These are phyloP conservation scores for Cladosporium sp. DNA, from an alignment of 2,329 filamentous ascomycete species.

Conservation along the genomic window DNA sequence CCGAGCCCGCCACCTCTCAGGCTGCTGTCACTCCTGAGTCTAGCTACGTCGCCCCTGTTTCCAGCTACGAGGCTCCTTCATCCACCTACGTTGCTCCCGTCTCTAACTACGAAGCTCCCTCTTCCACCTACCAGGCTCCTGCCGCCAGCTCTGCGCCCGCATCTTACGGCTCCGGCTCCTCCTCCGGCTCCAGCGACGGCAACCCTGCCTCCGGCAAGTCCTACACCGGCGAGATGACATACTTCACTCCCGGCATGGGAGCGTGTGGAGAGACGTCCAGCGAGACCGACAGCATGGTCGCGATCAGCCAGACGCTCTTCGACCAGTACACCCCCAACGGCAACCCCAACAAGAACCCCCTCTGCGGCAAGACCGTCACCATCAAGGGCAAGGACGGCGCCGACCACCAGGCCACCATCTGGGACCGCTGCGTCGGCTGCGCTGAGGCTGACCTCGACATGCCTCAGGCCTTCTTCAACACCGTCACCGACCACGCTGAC, in stretches of 20 bases:
- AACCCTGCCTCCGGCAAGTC: constrained; percentile 34
- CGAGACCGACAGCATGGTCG: constrained; percentile 63
- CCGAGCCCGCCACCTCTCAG: constrained; percentile 13
- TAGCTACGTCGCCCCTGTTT: constrained; percentile 30
- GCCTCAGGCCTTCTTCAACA: constrained; percentile 45
- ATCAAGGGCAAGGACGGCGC: constrained; percentile 60
- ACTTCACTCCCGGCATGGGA: constrained; percentile 68
- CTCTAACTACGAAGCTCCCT: constrained; percentile 30
- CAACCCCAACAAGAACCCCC: constrained; percentile 64
- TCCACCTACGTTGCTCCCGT: constrained; percentile 22
- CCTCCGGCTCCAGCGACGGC: constrained; percentile 21
- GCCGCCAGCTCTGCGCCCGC: constrained; percentile 23
- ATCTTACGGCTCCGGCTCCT: constrained; percentile 23
- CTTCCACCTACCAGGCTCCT: constrained; percentile 22
- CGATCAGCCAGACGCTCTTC: constrained; percentile 67
- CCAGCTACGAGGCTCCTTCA: constrained; percentile 29
- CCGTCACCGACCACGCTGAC: constrained; percentile 32
- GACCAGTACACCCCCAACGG: constrained; percentile 40
- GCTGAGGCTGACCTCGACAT: constrained; percentile 58
- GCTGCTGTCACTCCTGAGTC: constrained; percentile 28
- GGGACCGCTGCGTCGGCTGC: constrained; percentile 78
- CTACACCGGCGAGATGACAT: constrained; percentile 68
- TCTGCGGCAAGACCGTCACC: constrained; percentile 69
- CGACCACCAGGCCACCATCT: constrained; percentile 59
- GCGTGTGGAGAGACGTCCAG: constrained; percentile 66